These are phyloP conservation scores for Raddia distichophylla DNA, from an alignment of 176 grass and related monocot genomes.

Conservation along the genomic window DNA sequence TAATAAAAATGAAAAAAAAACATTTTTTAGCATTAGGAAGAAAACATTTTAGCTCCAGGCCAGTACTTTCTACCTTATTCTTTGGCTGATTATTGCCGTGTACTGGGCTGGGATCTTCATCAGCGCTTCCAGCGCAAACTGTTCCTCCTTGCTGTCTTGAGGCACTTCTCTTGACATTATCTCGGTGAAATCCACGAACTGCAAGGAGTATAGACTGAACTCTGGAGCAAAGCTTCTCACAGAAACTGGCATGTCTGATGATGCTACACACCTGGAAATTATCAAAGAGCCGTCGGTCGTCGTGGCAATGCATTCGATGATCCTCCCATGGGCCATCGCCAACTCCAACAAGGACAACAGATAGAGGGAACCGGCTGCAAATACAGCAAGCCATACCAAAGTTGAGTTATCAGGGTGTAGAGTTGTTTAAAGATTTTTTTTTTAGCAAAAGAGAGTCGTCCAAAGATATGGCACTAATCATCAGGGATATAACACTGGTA, in stretches of 20 bases:
- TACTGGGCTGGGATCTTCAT: conserved; percentile 69
- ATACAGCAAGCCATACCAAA: neutral
- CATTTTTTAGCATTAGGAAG: too few relatives aligned
- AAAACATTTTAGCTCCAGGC: neutral
- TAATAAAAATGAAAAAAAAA: too few relatives aligned
- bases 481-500: too few relatives aligned
- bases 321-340: conserved; percentile 59
- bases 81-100: conserved; percentile 41
- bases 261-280: conserved; percentile 52
- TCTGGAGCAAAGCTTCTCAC: neutral
- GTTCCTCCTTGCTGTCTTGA: conserved; percentile 43
- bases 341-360: conserved; percentile 62
- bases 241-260: neutral
- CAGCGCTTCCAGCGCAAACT: conserved; percentile 60
- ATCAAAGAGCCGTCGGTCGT: conserved; percentile 36
- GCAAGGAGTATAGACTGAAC: neutral
- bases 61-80: conserved; percentile 31
- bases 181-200: conserved; percentile 82
- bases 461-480: neutral
- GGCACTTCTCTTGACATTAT: conserved; percentile 60
- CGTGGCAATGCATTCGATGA: conserved; percentile 34
- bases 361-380: conserved; percentile 55
- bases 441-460: neutral
- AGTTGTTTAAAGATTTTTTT: too few relatives aligned
- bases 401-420: neutral